Base-by-base conservation (phyloP, 2,329 filamentous ascomycete species). In the Cladosporium sp. region DNA sequence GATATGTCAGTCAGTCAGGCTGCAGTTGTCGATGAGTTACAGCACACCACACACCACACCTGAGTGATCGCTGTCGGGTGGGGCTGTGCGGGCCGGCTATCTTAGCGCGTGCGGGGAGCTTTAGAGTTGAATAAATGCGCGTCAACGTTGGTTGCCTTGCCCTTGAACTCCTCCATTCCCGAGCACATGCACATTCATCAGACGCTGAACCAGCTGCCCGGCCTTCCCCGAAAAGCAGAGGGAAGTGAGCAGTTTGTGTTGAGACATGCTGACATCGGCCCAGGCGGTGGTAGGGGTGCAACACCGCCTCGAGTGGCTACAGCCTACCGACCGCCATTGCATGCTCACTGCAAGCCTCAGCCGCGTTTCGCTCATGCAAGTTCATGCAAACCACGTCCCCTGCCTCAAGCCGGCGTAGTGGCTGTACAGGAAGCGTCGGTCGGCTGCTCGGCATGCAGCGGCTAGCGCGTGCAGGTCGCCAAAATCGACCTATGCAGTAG, bases 341-440 rank as follows among this genome's bases (percentile, higher is more conserved):
- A 21, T 33, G 29, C 26, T 31, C 50, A 53, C 50, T 55, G 55
- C 55, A 44, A 53, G 61, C 61, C 61, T 56, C 61, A 56, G 50
- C 61, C 61, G 61, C 61, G 50, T 63, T 50, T 63, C 31, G 59
- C 59, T 62, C 44, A 62, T 52, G 46, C 61, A 55, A 26, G 61
- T 40, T 46, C 50, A 44, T 55, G 49, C 61, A 55, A 28, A 44
- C 49, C 49, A 40, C 12, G 50, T 52, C 50, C 61, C 61, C 59
- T 62, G 29, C 59, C 44, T 35, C 14, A 29, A 50, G 21, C 16
- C 23, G 61, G 35, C 33, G 50, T 14, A 28, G 61, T 63, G 61
- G 61, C 61, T 63, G 50, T 52, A 55, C 28, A 31, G 50, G 40
- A 46, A 23, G 3, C 18, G 5, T 23, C 23, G 55, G 50, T 63